Evolutionary conservation across 1,284 basidiomycete species (phyloP), one percentile per base, ranked within the genome.

Genomic region (Puccinia triticina): DNA sequence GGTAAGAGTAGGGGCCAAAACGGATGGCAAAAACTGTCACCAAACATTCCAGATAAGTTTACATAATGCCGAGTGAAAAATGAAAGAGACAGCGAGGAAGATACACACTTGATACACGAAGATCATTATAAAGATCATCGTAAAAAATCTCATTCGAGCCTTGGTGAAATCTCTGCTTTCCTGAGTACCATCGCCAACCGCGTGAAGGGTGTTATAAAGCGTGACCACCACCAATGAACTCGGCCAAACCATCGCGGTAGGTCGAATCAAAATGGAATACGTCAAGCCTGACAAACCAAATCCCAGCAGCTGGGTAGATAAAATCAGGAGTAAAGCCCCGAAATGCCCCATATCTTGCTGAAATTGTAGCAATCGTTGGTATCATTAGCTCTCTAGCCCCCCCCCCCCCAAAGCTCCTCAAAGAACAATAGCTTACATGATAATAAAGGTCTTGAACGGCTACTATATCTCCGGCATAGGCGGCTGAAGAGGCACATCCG

Each of bases 271-370:
- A 26, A 83, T 69, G 4, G 78, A 77, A 40, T 87, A 87, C 50
- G 88, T 87, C n/a, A 86, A 46, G 83, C 89, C 89, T 11, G 88
- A 88, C 3, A 90, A 85, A 0, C 89, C 89, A 81, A 90, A 90
- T 1, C 89, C 90, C 37, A 90, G 88, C 71, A 89, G 87, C 84
- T 90, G 90, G 0, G 89, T 90, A 3, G 88, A 88, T 71, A 90
- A 87, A 1, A 90, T 87, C 1, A 90, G 89, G 80, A 91, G 83
- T 10, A 87, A 40, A 0, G 85, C 85, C 5, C 85, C 85, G 14
- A 86, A 82, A 16, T 83, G 77, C 10, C 86, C 86, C 48, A 86
- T 84, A 72, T 86, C 85, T 48, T 85, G 84, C n/a, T 86, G 89
- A 26, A 87, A 1, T 87, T 85, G 2, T 88, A 83, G 23, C 86